Percentiles rank a stretch among this genome's conserved stretches.
Evolutionary conservation across 2,329 filamentous ascomycete species (phyloP).

Genomic region (Fusarium oligoseptatum): DNA sequence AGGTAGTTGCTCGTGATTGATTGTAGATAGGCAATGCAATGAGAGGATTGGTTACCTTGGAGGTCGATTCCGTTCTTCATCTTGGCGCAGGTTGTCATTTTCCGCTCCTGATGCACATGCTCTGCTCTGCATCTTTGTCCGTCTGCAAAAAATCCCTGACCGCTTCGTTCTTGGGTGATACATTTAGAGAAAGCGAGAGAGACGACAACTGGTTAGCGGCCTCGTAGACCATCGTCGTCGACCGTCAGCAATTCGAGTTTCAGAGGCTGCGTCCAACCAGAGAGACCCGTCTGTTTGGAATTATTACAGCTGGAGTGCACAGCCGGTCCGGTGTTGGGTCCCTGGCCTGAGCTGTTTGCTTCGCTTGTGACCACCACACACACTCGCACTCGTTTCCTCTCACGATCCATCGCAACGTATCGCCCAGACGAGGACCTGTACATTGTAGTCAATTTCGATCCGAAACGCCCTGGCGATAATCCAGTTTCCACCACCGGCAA

Average conservation of each 20-base stretch:
- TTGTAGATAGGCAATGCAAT: neutral
- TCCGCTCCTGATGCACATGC: slow-evolving; percentile 3
- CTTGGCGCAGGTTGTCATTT: slow-evolving; percentile 15
- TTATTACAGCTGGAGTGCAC: neutral
- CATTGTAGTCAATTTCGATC: slow-evolving; percentile 1
- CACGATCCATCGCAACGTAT: neutral
- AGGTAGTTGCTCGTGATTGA: slow-evolving; percentile 17
- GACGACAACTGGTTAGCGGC: neutral
- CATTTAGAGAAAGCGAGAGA: neutral
- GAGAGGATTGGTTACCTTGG: slow-evolving; percentile 4
- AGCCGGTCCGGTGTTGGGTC: slow-evolving; percentile 6
- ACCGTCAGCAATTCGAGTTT: slow-evolving; percentile 6
- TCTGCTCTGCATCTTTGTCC: neutral
- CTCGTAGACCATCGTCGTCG: neutral
- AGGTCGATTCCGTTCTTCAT: slow-evolving; percentile 12
- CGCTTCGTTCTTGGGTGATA: neutral
- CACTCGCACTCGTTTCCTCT: slow-evolving; percentile 3
- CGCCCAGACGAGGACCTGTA: neutral
- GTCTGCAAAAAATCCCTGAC: neutral
- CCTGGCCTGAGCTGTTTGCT: slow-evolving; percentile 2
- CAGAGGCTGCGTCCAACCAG: slow-evolving; percentile 13
- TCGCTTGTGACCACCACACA: neutral
- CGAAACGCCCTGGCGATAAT: slow-evolving; percentile 1
- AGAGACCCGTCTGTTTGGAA: neutral
- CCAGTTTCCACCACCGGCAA: slow-evolving; percentile 5